Base-by-base conservation (phyloP, 495 filamentous ascomycete genomes). In the Lineolata rhizophorae region DNA sequence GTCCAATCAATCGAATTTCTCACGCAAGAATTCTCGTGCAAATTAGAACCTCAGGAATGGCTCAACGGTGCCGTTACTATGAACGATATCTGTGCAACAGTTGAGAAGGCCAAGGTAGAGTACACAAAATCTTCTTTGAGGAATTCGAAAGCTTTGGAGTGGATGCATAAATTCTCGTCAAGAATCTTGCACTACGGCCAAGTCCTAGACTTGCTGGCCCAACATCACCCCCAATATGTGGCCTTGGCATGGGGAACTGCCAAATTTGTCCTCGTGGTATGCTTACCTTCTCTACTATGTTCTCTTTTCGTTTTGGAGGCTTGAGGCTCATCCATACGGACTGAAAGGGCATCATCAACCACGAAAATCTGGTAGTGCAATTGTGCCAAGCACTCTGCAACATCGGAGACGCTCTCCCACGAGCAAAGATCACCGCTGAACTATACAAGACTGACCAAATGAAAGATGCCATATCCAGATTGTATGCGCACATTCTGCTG, bases 371-470 rank as follows among this genome's bases (percentile, higher is more conserved):
- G 15, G 34, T 21, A 22, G 18, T 22, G 9, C 30, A 38, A 19
- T 28, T 41, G 16, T 10, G 5, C 18, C 32, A 14, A 39, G 26
- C 27, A 2, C 11, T 44, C 27, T 38, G 14, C 30, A 34, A 42
- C n/a, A 27, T 44, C 29, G 39, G 40, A 26, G 40, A 42, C 22
- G n/a, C 38, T 30, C 40, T 44, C n/a, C 41, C 41, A 8, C 29
- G 24, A 27, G 20, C 26, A 11, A 10, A 18, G n/a, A 20, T 44
- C 9, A 17, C 9, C 20, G 20, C 39, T 8, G 27, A 38, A 20
- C 40, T 44, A 20, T 44, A 44, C 25, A 40, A 40, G n/a, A 44
- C 41, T 3, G 5, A 18, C 1, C 27, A 24, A 20, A 38, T 44
- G 35, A 34, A 42, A 16, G 14, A 19, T 11, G 16, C 40, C 4